Evolutionary conservation across 192 early-diverging fungal genomes (phyloP), one percentile per base, ranked within the genome.

Genomic region (Endogone sp.): DNA sequence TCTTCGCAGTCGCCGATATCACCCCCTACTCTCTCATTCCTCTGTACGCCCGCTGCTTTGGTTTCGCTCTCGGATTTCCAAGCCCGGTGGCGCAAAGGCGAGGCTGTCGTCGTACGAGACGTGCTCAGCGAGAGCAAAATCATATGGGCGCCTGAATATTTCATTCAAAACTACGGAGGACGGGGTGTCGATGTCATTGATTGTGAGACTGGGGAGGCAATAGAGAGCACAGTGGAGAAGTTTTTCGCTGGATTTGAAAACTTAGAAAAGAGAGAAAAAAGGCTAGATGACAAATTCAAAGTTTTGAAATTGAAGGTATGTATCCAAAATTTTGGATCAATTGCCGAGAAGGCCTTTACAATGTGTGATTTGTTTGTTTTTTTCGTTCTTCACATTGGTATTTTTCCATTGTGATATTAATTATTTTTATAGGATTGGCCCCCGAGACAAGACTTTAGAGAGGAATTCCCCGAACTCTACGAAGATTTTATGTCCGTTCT

Each of bases 351-450:
- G n/a, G n/a, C n/a, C n/a, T n/a, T n/a, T n/a, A n/a, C n/a, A n/a
- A n/a, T n/a, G n/a, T n/a, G n/a, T n/a, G n/a, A n/a, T n/a, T n/a
- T n/a, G n/a, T n/a, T n/a, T n/a, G n/a, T n/a, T n/a, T n/a, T n/a
- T n/a, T n/a, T n/a, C n/a, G n/a, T n/a, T n/a, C n/a, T n/a, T n/a
- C n/a, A n/a, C n/a, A n/a, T n/a, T n/a, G n/a, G n/a, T n/a, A n/a
- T n/a, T n/a, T n/a, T n/a, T n/a, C n/a, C n/a, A n/a, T n/a, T n/a
- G n/a, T n/a, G n/a, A n/a, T n/a, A n/a, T n/a, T n/a, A n/a, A n/a
- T n/a, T n/a, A n/a, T n/a, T n/a, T n/a, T n/a, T n/a, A 26, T 55
- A 75, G 73, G 73, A 93, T 72, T 91, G 89, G 87, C 91, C 90
- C 28, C 81, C 87, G 0, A 69, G 84, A 26, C 74, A 78, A 22